Conservation (phyloP, 441 rosid genomes). For the Pelargonium citronellum region DNA sequence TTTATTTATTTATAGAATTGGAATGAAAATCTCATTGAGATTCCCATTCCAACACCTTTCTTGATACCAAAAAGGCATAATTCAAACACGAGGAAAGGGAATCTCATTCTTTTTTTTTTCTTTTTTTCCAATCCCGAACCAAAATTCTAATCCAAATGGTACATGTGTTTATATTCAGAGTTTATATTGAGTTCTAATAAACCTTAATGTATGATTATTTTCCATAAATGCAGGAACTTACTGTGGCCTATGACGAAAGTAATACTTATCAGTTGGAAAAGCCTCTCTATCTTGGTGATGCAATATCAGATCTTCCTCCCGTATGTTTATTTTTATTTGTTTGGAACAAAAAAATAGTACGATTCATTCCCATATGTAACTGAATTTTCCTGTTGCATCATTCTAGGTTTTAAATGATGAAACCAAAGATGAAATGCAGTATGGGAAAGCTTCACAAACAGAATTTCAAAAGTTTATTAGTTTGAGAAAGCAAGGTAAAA, state of each 20-base stretch:
- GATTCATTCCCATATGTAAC: not conserved
- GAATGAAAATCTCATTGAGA: too few species aligned
- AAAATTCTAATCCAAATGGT: too few species aligned
- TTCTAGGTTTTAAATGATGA: constrained; percentile 52
- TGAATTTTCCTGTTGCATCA: not conserved
- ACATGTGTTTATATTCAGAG: too few species aligned
- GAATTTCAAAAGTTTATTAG: constrained; percentile 55
- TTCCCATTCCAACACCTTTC: too few species aligned
- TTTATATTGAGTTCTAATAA: not conserved
- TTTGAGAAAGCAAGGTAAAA: constrained; percentile 39
- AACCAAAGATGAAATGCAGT: constrained; percentile 43
- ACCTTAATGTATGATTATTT: not conserved
- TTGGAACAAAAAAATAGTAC: not conserved
- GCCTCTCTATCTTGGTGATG: constrained; percentile 47
- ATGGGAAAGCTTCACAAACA: constrained; percentile 37
- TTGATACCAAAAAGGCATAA: too few species aligned
- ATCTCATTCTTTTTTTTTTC: too few species aligned
- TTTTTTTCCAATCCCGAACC: too few species aligned
- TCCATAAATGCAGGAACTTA: constrained; percentile 31
- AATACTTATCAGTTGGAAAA: constrained; percentile 31
- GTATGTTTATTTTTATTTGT: constrained; percentile 29
- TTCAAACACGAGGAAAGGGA: too few species aligned
- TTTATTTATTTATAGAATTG: not conserved
- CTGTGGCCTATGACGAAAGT: constrained; percentile 42
- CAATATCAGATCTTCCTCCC: constrained; percentile 52